Conservation (phyloP, 305 asterid species). For the Vinca major region DNA sequence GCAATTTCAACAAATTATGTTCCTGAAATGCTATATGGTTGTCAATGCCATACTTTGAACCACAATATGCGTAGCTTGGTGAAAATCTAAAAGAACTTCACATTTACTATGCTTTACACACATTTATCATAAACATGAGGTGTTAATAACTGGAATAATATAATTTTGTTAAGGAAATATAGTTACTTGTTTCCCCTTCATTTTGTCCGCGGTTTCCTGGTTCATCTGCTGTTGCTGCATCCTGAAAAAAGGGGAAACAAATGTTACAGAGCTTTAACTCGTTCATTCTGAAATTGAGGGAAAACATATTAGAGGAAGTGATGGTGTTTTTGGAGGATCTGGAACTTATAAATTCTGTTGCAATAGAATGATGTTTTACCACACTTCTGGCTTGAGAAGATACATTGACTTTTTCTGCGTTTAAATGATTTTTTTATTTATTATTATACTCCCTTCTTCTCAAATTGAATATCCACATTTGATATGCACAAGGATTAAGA, state of each 20-base stretch:
- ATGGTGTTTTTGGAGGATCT: not conserved
- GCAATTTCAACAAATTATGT: too few species aligned
- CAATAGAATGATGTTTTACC: not conserved
- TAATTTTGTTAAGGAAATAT: not conserved
- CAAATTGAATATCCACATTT: too few species aligned
- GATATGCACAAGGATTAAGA: too few species aligned
- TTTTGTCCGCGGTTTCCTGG: conserved; percentile 1
- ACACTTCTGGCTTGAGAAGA: not conserved
- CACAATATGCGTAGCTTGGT: too few species aligned
- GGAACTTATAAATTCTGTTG: not conserved
- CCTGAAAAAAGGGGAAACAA: conserved; percentile 8
- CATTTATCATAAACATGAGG: not conserved
- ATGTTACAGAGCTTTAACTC: not conserved
- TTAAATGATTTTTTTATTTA: too few species aligned
- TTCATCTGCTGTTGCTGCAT: conserved; percentile 4
- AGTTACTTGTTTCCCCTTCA: conserved; percentile 12
- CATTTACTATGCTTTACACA: not conserved
- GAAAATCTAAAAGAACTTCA: not conserved
- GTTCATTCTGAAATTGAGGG: not conserved
- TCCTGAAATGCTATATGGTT: too few species aligned
- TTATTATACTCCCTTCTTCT: too few species aligned
- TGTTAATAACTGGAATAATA: not conserved
- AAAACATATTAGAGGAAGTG: not conserved
- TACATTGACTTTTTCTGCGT: not conserved
- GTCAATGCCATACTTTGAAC: too few species aligned